phyloP scores from a whole-genome alignment of 2,329 filamentous ascomycete genomes.

The Macrophomina pseudophaseolina region DNA sequence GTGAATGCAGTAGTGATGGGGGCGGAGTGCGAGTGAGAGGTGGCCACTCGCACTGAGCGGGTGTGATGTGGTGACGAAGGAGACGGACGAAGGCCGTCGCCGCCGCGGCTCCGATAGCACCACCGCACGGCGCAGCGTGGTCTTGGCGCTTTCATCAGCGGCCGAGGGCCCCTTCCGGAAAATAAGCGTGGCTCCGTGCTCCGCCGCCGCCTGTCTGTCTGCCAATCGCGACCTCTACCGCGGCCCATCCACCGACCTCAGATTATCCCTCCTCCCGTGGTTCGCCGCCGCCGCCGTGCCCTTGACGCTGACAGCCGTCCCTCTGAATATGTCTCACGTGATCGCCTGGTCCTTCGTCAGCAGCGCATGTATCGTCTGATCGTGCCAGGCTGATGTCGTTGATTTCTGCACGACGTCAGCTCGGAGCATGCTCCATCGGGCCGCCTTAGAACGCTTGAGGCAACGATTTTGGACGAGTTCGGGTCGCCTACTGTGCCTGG shows the following conservation, averaged over 20 bases:
- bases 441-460: no score
- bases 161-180: constrained; percentile 2
- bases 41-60: constrained; percentile 18
- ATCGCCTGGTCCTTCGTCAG: not conserved
- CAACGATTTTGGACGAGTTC: no score
- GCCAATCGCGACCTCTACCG: not conserved
- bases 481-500: no score
- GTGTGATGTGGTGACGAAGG: constrained; percentile 22
- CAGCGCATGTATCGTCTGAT: not conserved
- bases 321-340: not conserved
- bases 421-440: not conserved
- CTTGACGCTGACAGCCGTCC: not conserved
- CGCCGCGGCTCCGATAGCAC: constrained; percentile 23
- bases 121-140: not conserved
- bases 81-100: constrained; percentile 7
- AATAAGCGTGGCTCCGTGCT: constrained; percentile 2
- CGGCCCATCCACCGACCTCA: not conserved
- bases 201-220: not conserved
- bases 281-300: not conserved
- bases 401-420: not conserved
- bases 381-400: not conserved
- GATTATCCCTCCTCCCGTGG: constrained; percentile 1
- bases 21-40: constrained; percentile 6
- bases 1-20: not conserved
- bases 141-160: constrained; percentile 8